These are phyloP conservation scores for Fraxinus latifolia DNA, from an alignment of 305 asterid genomes.

Conservation along the genomic window DNA sequence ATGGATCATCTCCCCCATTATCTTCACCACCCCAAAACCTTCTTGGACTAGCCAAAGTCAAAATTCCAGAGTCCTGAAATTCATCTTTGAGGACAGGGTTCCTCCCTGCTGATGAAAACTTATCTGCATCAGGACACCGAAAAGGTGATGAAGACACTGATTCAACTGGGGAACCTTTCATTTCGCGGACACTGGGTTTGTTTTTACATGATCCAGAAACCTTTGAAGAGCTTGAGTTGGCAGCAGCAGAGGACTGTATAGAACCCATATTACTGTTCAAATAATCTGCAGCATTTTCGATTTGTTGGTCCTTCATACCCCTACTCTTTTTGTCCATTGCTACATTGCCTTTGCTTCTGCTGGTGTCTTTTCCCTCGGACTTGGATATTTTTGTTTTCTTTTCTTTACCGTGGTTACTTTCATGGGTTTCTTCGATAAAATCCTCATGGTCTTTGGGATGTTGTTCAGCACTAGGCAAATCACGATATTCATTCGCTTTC, in stretches of 20 bases:
- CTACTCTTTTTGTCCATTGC: conserved; percentile 41
- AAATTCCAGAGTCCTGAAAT: conserved; percentile 42
- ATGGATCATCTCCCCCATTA: conserved; percentile 33
- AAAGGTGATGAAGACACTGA: conserved; percentile 97
- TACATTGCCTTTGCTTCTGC: conserved; percentile 34
- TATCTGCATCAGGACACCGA: conserved; percentile 44
- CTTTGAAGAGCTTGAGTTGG: conserved; percentile 96
- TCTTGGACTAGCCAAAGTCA: conserved; percentile 45
- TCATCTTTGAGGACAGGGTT: conserved; percentile 40
- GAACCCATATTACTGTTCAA: conserved; percentile 55
- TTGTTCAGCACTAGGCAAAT: conserved; percentile 33
- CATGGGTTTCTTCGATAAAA: conserved; percentile 40
- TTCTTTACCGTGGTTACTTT: conserved; percentile 51
- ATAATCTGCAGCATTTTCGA: conserved; percentile 36
- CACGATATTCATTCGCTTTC: conserved; percentile 46
- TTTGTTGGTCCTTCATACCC: conserved; percentile 39
- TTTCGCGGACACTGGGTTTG: conserved; percentile 56
- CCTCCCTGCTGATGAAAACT: conserved; percentile 41
- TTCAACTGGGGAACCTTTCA: conserved; percentile 86
- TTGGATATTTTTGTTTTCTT: conserved; percentile 72
- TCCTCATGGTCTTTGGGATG: conserved; percentile 41
- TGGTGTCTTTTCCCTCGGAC: conserved; percentile 54
- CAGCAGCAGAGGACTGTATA: conserved; percentile 54
- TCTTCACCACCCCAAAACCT: conserved; percentile 51
- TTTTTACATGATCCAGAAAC: conserved; percentile 80